A percentile compares a stretch with the other conserved stretches of the same genome.
These are phyloP conservation scores for Cladosporium oxysporum DNA, from an alignment of 2,329 filamentous ascomycete genomes.

Conservation along the genomic window DNA sequence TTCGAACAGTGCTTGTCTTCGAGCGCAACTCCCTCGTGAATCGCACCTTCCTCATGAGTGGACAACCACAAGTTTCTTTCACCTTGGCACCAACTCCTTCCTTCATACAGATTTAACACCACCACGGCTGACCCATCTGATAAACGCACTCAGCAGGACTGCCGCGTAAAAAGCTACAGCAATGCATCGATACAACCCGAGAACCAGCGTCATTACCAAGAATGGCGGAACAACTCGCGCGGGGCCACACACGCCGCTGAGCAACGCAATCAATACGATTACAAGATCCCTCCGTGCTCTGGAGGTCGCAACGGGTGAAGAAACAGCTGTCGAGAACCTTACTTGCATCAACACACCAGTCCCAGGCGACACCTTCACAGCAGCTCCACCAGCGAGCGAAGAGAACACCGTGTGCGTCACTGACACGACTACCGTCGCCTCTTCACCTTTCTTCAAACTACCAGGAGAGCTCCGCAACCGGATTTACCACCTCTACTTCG, in stretches of 20 bases:
- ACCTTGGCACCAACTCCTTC: not conserved
- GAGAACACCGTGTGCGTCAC: not conserved
- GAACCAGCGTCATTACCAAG: not conserved
- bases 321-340: not conserved
- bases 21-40: not conserved
- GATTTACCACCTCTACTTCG: conserved; percentile 4
- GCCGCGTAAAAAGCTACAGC: not conserved
- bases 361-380: not conserved
- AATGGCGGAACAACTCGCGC: not conserved
- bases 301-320: not conserved
- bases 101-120: not conserved
- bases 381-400: not conserved
- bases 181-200: not conserved
- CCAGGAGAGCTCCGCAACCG: conserved; percentile 4
- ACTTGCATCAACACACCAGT: not conserved
- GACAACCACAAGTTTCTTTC: not conserved
- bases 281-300: not conserved
- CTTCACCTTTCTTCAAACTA: not conserved
- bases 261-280: not conserved
- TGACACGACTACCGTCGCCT: not conserved
- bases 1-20: not conserved
- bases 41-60: not conserved
- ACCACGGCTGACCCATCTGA: not conserved
- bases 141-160: not conserved
- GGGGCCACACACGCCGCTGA: not conserved